Percentiles rank a stretch among this genome's conserved stretches.
phyloP scores from a whole-genome alignment of 2,329 filamentous ascomycete species.

The Thielaviopsis populi region DNA sequence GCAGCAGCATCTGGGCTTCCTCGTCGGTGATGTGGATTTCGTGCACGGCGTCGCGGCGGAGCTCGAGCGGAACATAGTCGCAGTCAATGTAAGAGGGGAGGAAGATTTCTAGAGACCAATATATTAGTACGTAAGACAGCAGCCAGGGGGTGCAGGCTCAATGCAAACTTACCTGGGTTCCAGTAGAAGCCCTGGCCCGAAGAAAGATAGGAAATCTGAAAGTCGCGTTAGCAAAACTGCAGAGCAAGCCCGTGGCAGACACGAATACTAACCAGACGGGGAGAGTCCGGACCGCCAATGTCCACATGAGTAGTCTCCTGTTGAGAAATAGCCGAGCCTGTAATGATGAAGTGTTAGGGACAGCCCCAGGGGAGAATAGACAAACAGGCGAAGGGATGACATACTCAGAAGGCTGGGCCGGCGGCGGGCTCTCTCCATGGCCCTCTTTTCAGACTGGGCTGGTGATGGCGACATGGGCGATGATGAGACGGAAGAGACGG shows the following conservation, averaged over 20 bases:
- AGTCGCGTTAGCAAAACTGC: not conserved
- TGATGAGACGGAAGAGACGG: conserved; percentile 37
- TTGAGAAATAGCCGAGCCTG: conserved; percentile 56
- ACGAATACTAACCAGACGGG: conserved; percentile 49
- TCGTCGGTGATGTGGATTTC: conserved; percentile 68
- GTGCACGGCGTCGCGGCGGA: conserved; percentile 59
- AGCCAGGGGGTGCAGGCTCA: not conserved
- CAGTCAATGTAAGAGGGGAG: conserved; percentile 62
- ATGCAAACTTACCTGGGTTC: conserved; percentile 49
- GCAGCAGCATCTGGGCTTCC: conserved; percentile 54
- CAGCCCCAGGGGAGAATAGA: not conserved
- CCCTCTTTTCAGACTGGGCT: conserved; percentile 10
- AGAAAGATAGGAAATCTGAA: conserved; percentile 63
- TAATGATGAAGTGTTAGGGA: conserved; percentile 18
- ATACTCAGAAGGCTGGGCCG: conserved; percentile 49
- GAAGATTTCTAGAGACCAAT: conserved; percentile 49
- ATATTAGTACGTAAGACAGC: conserved; percentile 3
- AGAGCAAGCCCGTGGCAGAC: no score
- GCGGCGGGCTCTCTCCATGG: conserved; percentile 24
- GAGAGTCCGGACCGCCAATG: conserved; percentile 58
- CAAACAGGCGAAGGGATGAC: conserved; percentile 15
- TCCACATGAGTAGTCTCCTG: conserved; percentile 70
- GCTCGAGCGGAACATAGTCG: conserved; percentile 60
- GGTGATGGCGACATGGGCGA: conserved; percentile 31
- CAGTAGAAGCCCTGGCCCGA: conserved; percentile 69